Conservation (phyloP, 441 rosid genomes). For the Adansonia gregorii region DNA sequence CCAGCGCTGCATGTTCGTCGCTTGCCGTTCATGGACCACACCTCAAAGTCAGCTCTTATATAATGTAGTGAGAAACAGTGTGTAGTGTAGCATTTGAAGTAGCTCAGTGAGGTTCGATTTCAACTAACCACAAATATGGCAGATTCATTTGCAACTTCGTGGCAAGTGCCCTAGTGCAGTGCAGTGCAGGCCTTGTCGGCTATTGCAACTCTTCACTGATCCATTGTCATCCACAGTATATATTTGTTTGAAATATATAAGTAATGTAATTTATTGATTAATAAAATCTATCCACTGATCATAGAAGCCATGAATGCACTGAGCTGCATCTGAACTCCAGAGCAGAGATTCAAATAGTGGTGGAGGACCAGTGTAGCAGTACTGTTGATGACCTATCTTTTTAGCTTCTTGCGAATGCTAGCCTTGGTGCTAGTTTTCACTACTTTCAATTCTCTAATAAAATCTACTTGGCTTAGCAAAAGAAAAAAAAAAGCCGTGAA, state of each 20-base stretch:
- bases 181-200: not conserved
- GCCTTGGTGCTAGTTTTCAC: too few species aligned
- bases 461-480: too few species aligned
- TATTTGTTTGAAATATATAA: not conserved
- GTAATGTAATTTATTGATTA: not conserved
- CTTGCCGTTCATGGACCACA: not conserved
- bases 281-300: not conserved
- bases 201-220: not conserved
- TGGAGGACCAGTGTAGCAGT: too few species aligned
- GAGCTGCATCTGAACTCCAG: too few species aligned
- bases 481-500: too few species aligned
- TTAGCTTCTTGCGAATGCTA: too few species aligned
- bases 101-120: not conserved
- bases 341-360: too few species aligned
- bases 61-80: not conserved
- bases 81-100: not conserved
- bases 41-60: not conserved
- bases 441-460: too few species aligned
- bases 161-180: not conserved
- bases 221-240: not conserved
- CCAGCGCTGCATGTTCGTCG: not conserved
- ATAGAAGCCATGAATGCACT: too few species aligned
- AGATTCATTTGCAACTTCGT: not conserved
- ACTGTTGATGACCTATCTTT: too few species aligned
- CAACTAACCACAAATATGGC: not conserved